A percentile compares a stretch with the other conserved stretches of the same genome.
These are phyloP conservation scores for Dalbergia cochinchinensis DNA, from an alignment of 306 rosid genomes.

Conservation along the genomic window DNA sequence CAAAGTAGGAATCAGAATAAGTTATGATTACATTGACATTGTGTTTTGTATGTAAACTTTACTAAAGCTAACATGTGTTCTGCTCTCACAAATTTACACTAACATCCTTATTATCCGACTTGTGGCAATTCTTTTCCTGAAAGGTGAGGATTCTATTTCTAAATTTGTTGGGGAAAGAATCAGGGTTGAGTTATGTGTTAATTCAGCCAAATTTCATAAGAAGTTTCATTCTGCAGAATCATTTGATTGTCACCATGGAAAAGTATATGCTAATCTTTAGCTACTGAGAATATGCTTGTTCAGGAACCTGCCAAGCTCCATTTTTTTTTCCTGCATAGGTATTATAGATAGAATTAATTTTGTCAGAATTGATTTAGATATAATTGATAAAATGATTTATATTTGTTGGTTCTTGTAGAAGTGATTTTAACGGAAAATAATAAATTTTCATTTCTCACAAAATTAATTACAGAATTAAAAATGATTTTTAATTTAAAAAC, in stretches of 20 bases:
- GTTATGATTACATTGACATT: conserved; percentile 7
- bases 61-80: neutral
- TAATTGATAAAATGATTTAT: too few relatives aligned
- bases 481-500: too few relatives aligned
- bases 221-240: conserved; percentile 26
- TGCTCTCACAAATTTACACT: neutral
- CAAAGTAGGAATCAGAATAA: conserved; percentile 16
- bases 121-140: conserved; percentile 8
- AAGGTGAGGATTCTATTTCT: neutral
- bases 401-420: too few relatives aligned
- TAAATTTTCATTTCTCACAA: too few relatives aligned
- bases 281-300: neutral
- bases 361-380: too few relatives aligned
- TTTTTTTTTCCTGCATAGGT: too few relatives aligned
- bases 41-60: conserved; percentile 22
- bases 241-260: neutral
- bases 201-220: neutral
- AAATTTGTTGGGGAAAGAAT: neutral
- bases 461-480: too few relatives aligned
- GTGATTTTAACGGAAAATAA: too few relatives aligned
- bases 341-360: too few relatives aligned
- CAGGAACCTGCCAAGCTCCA: neutral
- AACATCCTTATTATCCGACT: neutral
- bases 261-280: conserved; percentile 8
- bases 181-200: conserved; percentile 3